phyloP scores from a whole-genome alignment of 768 basidiomycete genomes.

The Leccinum broughii region DNA sequence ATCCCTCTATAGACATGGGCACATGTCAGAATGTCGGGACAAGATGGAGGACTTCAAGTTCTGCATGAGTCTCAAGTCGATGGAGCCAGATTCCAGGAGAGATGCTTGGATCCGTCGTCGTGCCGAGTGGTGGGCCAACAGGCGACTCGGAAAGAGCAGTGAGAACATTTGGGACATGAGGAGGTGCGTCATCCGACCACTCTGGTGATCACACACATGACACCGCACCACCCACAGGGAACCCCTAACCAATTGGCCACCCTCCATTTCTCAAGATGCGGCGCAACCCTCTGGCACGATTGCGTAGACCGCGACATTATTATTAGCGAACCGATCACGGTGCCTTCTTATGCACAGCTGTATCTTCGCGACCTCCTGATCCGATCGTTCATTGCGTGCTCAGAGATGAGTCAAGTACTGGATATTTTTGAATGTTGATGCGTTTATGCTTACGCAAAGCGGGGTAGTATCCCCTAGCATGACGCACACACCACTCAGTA shows the following conservation, averaged over 20 bases:
- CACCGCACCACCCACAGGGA: slow-evolving; percentile 16
- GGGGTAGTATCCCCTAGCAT: background rate
- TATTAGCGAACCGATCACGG: background rate
- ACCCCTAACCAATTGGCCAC: slow-evolving; percentile 30
- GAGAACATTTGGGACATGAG: slow-evolving; percentile 95
- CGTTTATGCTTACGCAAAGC: background rate
- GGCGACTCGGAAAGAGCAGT: slow-evolving; percentile 76
- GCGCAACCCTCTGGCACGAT: slow-evolving; percentile 26
- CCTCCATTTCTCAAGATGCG: slow-evolving; percentile 21
- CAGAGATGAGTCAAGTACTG: background rate
- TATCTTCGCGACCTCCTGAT: background rate
- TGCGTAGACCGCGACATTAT: slow-evolving; percentile 9
- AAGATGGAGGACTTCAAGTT: slow-evolving; percentile 95
- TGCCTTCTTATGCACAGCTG: background rate
- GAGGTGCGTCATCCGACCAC: slow-evolving; percentile 53
- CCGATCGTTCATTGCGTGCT: background rate
- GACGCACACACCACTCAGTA: background rate
- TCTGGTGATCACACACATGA: slow-evolving; percentile 3
- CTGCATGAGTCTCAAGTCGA: slow-evolving; percentile 80
- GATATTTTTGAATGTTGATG: background rate
- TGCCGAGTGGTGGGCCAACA: slow-evolving; percentile 93
- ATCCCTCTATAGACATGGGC: slow-evolving; percentile 85
- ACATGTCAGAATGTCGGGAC: slow-evolving; percentile 63
- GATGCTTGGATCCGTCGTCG: slow-evolving; percentile 83
- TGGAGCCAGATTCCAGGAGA: slow-evolving; percentile 74